phyloP scores from a whole-genome alignment of 805 yeast genomes.

The Kazachstania taianensis region DNA sequence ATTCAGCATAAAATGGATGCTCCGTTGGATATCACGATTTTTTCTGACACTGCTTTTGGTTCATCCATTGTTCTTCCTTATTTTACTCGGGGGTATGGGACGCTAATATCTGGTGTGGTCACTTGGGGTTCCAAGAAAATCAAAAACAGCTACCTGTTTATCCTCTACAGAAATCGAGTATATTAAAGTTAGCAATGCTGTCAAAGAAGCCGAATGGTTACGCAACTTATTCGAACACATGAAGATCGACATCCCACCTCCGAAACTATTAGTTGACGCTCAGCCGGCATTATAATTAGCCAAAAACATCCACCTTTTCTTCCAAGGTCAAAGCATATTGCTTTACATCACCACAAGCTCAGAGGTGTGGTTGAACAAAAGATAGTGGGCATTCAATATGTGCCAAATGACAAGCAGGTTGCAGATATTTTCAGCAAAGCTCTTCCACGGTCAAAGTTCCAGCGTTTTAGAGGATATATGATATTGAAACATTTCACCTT shows the following conservation, averaged over 20 bases:
- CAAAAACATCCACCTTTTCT: slow-evolving; percentile 4
- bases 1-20: slow-evolving; percentile 3
- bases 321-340: slow-evolving; percentile 8
- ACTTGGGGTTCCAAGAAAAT: slow-evolving; percentile 11
- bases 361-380: slow-evolving; percentile 4
- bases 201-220: slow-evolving; percentile 5
- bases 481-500: no score
- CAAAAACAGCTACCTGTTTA: slow-evolving; percentile 9
- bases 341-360: slow-evolving; percentile 5
- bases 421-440: slow-evolving; percentile 6
- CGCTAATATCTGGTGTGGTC: slow-evolving; percentile 5
- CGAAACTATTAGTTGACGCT: slow-evolving; percentile 4
- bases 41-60: slow-evolving; percentile 7
- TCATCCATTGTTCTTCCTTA: slow-evolving; percentile 4
- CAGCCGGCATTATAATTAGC: slow-evolving; percentile 5
- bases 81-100: slow-evolving; percentile 10
- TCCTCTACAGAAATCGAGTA: slow-evolving; percentile 10
- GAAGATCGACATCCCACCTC: not conserved
- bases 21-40: not conserved
- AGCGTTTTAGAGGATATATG: not conserved
- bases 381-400: not conserved
- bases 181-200: slow-evolving; percentile 8
- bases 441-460: not conserved
- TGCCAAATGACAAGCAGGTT: slow-evolving; percentile 4
- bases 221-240: slow-evolving; percentile 3